Conservation (phyloP, 306 rosid species). For the Glycine tomentella region DNA sequence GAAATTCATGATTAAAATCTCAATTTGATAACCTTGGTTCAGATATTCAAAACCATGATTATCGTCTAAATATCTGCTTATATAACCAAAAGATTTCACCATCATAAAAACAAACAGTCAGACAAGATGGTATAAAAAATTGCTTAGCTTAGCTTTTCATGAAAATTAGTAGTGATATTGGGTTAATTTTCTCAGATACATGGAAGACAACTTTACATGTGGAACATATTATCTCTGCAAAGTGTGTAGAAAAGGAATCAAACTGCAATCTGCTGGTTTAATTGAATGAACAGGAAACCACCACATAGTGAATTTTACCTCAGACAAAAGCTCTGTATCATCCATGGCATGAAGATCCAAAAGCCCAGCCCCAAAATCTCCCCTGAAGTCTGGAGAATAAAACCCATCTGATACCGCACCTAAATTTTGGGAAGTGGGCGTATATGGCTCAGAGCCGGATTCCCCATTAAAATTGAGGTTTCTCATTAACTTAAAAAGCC, state of each 20-base stretch:
- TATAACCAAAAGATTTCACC: too few relatives aligned
- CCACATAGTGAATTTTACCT: constrained; percentile 57
- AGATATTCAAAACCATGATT: constrained; percentile 9
- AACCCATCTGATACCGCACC: constrained; percentile 72
- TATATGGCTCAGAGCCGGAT: constrained; percentile 79
- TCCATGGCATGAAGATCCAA: constrained; percentile 99
- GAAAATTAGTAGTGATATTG: not conserved
- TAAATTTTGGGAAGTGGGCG: constrained; percentile 72
- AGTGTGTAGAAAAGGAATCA: not conserved
- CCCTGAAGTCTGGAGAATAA: constrained; percentile 88
- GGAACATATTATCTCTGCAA: not conserved
- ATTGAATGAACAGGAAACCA: constrained; percentile 7
- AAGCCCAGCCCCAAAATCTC: constrained; percentile 97
- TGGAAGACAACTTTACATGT: constrained; percentile 2
- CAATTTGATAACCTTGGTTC: not conserved
- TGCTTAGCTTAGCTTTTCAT: not conserved
- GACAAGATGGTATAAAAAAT: constrained; percentile 7
- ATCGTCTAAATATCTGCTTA: too few relatives aligned
- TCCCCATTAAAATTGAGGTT: constrained; percentile 94
- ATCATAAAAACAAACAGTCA: constrained; percentile 18
- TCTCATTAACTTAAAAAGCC: constrained; percentile 91
- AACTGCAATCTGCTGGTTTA: constrained; percentile 19
- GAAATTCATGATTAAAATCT: not conserved
- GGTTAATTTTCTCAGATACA: constrained; percentile 22
- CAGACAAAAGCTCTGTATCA: constrained; percentile 95